Evolutionary conservation across 768 basidiomycete genomes (phyloP), one percentile per base, ranked within the genome.

Genomic region (Suillus tomentosus): DNA sequence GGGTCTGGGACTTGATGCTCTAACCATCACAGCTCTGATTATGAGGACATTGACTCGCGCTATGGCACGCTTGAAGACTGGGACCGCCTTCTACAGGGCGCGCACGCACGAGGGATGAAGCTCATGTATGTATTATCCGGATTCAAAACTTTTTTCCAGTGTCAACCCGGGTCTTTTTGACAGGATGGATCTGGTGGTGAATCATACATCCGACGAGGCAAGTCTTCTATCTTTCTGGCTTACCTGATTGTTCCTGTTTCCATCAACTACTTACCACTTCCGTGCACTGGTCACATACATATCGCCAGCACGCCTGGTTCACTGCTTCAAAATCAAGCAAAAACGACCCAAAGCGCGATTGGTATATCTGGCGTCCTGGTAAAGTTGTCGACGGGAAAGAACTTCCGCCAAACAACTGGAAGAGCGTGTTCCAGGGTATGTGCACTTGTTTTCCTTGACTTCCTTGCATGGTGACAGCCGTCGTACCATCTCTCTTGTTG

Each of bases 121-220:
- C 79, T 91, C 27, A 82, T 92, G 86, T 87, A 68, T 53, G 82
- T 77, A 34, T 36, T 11, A 36, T 55, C n/a, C 34, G 11, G 45
- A 24, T 53, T 17, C 47, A 37, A 45, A n/a, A 27, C 6, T 31
- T 17, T 43, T 53, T 70, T 67, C 68, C 63, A 66, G 34, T 37
- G 11, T 64, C 17, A 45, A n/a, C 51, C 65, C 56, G 37, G 48
- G 57, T 58, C 56, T 62, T 43, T 24, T 34, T 47, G 48, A 54
- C 72, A 89, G 87, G 76, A 89, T 90, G 86, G 90, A 92, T 70
- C 82, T 92, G 2, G 90, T 91, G 37, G 36, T 87, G 9, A 91
- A 91, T 72, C 90, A 91, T 71, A 84, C 85, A 3, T 90, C 89
- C 0, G 82, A 87, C 73, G 82, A 88, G 81, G 87, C 85, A 65